Base-by-base conservation (phyloP, 257 asterid species). In the Solanum clarkiae region DNA sequence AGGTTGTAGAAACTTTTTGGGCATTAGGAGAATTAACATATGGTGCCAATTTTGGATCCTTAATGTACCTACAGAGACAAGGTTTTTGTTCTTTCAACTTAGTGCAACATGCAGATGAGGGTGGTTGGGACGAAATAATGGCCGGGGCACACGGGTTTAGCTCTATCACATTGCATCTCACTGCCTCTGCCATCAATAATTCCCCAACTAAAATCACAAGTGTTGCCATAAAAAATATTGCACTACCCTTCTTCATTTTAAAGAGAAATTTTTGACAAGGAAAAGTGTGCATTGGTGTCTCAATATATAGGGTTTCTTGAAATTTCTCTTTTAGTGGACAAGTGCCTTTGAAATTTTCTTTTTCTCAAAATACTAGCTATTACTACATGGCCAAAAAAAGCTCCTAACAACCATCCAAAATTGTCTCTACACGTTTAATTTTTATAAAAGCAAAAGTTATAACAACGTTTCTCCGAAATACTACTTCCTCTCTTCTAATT, bases 61-160 rank as follows among this genome's bases (percentile, higher is more conserved):
- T 80, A 11, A 80, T 10, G 40, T 83, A 89, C 14, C 86, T 82
- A 56, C 91, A 89, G 53, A 89, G 85, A 84, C 89, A 89, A 32
- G 91, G 90, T 62, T 26, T 44, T 47, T 89, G 90, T 51, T 83
- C 84, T 57, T 26, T 81, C 70, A 89, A 82, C 56, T 72, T 85
- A 18, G 36, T n/a, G 72, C 91, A 89, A 53, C 91, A 89, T 2
- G 22, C 42, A 1, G 11, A 5, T 8, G 88, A 56, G 10, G 90
- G 90, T 13, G 82, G 56, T 1, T 18, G 5, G 0, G 42, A 8
- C 5, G 80, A 45, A 0, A 56, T 9, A 68, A 88, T 75, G 0
- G 85, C 89, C 1, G 47, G n/a, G 4, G 57, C 40, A 56, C 91
- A 88, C 1, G 88, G 84, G 6, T 24, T 55, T 17, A 88, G 85